Percentiles rank a stretch among this genome's conserved stretches.
Conservation (phyloP, 169 alveolate genomes). For the Pseudocohnilembus persalinus region DNA sequence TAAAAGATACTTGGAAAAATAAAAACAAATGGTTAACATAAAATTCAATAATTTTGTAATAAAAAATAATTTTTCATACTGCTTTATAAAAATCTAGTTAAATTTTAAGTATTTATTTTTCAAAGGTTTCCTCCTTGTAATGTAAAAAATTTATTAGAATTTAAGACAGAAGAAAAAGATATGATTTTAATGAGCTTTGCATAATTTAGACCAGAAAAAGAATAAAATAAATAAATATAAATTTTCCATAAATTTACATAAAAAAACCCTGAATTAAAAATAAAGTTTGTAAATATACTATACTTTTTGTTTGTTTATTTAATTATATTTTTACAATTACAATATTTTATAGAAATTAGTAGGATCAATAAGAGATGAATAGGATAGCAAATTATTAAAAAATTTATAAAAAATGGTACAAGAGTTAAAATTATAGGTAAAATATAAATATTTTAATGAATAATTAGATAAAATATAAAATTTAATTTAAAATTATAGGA, state of each 20-base stretch:
- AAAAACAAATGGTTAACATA: constrained; percentile 65
- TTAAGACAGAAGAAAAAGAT: constrained; percentile 43
- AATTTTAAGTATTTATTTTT: background rate
- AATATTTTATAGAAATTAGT: constrained; percentile 53
- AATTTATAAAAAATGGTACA: constrained; percentile 23
- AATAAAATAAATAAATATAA: constrained; percentile 75
- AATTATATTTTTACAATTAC: constrained; percentile 1
- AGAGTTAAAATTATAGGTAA: constrained; percentile 13
- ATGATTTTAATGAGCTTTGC: constrained; percentile 81
- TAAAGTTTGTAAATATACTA: background rate
- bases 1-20: constrained; percentile 65
- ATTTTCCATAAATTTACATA: constrained; percentile 62
- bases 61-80: too few relatives aligned
- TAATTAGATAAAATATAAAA: too few relatives aligned
- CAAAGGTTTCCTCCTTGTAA: constrained; percentile 86
- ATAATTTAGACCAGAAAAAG: constrained; percentile 91
- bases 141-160: constrained; percentile 54
- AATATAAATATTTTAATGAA: background rate
- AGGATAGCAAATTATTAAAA: constrained; percentile 55
- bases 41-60: constrained; percentile 36
- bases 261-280: constrained; percentile 24
- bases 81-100: too few relatives aligned
- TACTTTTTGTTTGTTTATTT: background rate
- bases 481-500: background rate
- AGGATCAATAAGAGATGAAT: constrained; percentile 76